Percentiles rank a stretch among this genome's conserved stretches.
Evolutionary conservation across 2,329 filamentous ascomycete species (phyloP).

Genomic region (Colletotrichum trifolii): DNA sequence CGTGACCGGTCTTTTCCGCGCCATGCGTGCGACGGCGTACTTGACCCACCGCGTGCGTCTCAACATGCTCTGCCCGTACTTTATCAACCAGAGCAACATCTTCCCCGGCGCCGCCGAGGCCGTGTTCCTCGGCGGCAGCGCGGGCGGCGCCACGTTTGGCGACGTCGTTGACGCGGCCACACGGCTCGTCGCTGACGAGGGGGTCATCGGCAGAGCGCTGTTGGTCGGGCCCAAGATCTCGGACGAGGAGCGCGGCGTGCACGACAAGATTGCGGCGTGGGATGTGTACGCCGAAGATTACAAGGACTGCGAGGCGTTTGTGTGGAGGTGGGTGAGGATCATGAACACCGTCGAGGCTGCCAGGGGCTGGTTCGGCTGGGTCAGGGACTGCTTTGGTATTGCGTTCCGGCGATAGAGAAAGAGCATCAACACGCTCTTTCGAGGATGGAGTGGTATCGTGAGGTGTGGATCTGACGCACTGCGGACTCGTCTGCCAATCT

Average conservation of each 20-base stretch:
- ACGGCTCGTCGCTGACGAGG: slow-evolving; percentile 68
- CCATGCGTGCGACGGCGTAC: slow-evolving; percentile 62
- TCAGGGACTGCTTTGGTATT: slow-evolving; percentile 39
- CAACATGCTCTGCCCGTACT: slow-evolving; percentile 76
- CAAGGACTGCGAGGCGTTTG: slow-evolving; percentile 66
- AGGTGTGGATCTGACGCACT: neutral
- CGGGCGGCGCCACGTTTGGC: slow-evolving; percentile 57
- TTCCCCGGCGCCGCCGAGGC: slow-evolving; percentile 60
- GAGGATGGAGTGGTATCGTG: neutral
- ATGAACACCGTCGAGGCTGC: slow-evolving; percentile 61
- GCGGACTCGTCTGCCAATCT: too few species aligned
- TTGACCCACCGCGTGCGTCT: slow-evolving; percentile 63
- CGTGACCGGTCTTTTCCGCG: slow-evolving; percentile 72
- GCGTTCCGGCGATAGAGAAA: slow-evolving; percentile 1
- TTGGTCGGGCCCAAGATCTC: slow-evolving; percentile 61
- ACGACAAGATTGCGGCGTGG: slow-evolving; percentile 60
- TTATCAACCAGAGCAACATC: slow-evolving; percentile 68
- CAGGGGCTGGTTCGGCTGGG: slow-evolving; percentile 66
- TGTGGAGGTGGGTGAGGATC: slow-evolving; percentile 62
- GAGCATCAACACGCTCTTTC: neutral
- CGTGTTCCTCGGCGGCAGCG: slow-evolving; percentile 64
- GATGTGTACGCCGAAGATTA: slow-evolving; percentile 71
- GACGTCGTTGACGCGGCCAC: slow-evolving; percentile 75
- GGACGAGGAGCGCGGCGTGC: neutral
- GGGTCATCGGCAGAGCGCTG: slow-evolving; percentile 67